phyloP scores from a whole-genome alignment of 2,329 filamentous ascomycete species.

The Paecilomyces sp. region DNA sequence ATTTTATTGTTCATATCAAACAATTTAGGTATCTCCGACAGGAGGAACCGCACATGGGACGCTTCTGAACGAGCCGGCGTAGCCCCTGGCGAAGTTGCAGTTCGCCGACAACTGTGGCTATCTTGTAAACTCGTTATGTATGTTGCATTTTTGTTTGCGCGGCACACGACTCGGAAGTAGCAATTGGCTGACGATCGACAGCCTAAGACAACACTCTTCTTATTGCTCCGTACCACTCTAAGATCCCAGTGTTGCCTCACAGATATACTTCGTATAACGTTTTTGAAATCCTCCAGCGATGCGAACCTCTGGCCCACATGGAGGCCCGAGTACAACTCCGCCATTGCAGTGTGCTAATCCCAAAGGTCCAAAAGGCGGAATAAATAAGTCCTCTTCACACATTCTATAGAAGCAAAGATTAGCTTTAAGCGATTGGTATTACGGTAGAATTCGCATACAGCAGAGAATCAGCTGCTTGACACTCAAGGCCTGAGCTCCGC shows the following conservation, averaged over 20 bases:
- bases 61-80: conserved; percentile 33
- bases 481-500: background rate
- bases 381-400: background rate
- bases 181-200: conserved; percentile 32
- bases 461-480: background rate
- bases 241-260: conserved; percentile 35
- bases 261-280: conserved; percentile 31
- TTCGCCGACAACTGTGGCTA: conserved; percentile 28
- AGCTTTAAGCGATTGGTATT: background rate
- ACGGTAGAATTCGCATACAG: background rate
- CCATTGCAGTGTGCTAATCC: conserved; percentile 13
- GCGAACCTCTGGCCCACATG: conserved; percentile 31
- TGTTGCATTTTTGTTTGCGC: conserved; percentile 32
- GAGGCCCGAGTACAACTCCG: conserved; percentile 33
- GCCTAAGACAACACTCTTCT: conserved; percentile 34
- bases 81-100: conserved; percentile 18
- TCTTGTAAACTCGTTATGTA: conserved; percentile 35
- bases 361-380: background rate
- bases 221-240: conserved; percentile 32
- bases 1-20: conserved; percentile 32
- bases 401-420: background rate
- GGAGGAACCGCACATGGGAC: conserved; percentile 32
- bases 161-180: conserved; percentile 33
- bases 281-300: conserved; percentile 33
- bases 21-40: conserved; percentile 32